A percentile compares a stretch with the other conserved stretches of the same genome.
Conservation (phyloP, 495 filamentous ascomycete species). For the Penicillium lagena region DNA sequence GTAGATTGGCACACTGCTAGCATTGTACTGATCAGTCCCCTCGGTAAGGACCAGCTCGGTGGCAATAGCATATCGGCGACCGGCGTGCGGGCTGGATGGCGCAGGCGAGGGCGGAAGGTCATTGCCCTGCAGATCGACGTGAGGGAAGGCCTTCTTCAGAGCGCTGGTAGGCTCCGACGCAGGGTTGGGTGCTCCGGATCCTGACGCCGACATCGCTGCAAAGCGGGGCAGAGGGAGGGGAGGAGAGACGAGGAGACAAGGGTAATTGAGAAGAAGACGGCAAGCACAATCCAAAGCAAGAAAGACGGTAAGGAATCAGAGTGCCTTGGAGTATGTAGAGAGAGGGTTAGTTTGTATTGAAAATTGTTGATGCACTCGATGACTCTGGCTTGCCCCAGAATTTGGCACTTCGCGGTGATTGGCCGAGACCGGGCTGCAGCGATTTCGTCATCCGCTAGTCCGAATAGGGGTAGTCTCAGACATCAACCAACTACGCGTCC, state of each 20-base stretch:
- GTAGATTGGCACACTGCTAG: conserved; percentile 93
- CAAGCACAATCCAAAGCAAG: not conserved
- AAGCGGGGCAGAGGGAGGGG: conserved; percentile 18
- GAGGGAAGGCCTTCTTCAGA: conserved; percentile 62
- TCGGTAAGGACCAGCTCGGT: conserved; percentile 97
- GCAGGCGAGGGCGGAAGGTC: conserved; percentile 90
- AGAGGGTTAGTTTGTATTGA: no score
- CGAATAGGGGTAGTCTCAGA: not conserved
- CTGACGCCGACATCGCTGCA: conserved; percentile 44
- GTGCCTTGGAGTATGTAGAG: no score
- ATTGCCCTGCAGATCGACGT: conserved; percentile 81
- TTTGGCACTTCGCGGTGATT: conserved; percentile 11
- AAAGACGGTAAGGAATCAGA: no score
- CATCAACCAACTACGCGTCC: no score
- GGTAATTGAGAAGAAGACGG: not conserved
- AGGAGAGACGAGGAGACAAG: not conserved
- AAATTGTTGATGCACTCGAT: not conserved
- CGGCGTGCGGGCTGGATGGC: conserved; percentile 81
- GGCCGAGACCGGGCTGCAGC: conserved; percentile 7
- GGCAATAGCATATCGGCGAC: conserved; percentile 82
- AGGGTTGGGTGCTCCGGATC: conserved; percentile 25
- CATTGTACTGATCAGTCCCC: conserved; percentile 88
- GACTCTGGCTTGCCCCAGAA: no score
- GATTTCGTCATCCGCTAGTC: conserved; percentile 28
- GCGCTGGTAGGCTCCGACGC: conserved; percentile 21